Evolutionary conservation across 306 rosid species (phyloP).

Genomic region (cucumber (Cucumis sativus)): DNA sequence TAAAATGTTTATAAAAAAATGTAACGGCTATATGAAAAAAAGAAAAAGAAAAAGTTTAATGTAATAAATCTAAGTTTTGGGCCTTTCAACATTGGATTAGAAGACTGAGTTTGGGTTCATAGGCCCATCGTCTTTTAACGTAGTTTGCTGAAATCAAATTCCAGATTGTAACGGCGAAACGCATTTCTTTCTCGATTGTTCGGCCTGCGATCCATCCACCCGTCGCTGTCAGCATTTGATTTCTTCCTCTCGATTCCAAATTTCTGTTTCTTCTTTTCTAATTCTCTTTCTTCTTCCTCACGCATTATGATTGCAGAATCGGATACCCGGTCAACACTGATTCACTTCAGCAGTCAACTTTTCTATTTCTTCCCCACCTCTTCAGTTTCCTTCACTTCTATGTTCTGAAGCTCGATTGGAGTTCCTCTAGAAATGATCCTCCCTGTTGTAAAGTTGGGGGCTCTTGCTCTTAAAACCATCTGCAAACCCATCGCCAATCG

Average conservation of each 20-base stretch:
- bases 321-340: background rate
- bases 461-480: slow-evolving; percentile 26
- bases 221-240: background rate
- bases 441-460: slow-evolving; percentile 28
- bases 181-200: background rate
- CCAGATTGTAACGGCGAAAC: background rate
- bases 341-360: background rate
- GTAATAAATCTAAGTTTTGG: too few relatives aligned
- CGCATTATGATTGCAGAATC: background rate
- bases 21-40: too few relatives aligned
- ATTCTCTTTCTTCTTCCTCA: background rate
- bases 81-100: background rate
- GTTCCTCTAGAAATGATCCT: slow-evolving; percentile 18
- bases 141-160: background rate
- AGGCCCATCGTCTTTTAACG: background rate
- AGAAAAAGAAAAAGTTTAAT: too few relatives aligned
- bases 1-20: too few relatives aligned
- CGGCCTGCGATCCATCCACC: background rate
- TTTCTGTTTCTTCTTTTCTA: background rate
- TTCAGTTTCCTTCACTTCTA: background rate
- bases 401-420: background rate
- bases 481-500: slow-evolving; percentile 33
- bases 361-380: background rate
- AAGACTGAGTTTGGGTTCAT: background rate
- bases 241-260: background rate